Percentiles rank a stretch among this genome's conserved stretches.
These are phyloP conservation scores for Penicillium sp. DNA, from an alignment of 2,329 filamentous ascomycete species.

Conservation along the genomic window DNA sequence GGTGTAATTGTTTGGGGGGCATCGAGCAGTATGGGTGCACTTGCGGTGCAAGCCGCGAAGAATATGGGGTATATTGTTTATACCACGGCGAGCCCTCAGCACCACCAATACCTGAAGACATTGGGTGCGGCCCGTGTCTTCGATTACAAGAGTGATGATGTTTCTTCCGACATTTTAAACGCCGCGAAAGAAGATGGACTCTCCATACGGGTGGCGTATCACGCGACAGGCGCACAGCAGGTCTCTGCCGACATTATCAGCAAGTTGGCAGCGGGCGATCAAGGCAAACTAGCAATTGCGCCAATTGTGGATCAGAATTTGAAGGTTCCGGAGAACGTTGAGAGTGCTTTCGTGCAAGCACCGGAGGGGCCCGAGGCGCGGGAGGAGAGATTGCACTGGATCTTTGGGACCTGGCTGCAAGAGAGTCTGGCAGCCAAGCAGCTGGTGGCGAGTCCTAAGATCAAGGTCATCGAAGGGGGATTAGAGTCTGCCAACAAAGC, in stretches of 20 bases:
- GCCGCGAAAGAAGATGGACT: conserved; percentile 13
- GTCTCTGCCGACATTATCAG: conserved; percentile 8
- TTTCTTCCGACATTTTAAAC: conserved; percentile 6
- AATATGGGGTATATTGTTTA: conserved; percentile 13
- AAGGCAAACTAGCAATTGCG: conserved; percentile 13
- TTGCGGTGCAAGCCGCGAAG: conserved; percentile 13
- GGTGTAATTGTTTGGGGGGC: conserved; percentile 21
- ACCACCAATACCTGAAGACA: conserved; percentile 32
- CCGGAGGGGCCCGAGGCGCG: conserved; percentile 13
- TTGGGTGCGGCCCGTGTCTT: conserved; percentile 45
- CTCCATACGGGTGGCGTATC: conserved; percentile 2
- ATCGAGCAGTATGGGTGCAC: conserved; percentile 14
- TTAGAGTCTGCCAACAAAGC: conserved; percentile 21
- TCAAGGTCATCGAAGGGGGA: conserved; percentile 21
- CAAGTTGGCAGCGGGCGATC: not conserved
- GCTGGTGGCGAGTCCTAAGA: conserved; percentile 23
- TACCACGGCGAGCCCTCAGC: conserved; percentile 12
- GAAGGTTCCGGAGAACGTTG: conserved; percentile 11
- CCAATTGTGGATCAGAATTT: conserved; percentile 6
- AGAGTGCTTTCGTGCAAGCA: conserved; percentile 11
- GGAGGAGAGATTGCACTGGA: conserved; percentile 9
- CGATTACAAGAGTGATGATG: conserved; percentile 40
- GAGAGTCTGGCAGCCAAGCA: conserved; percentile 14
- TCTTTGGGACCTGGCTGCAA: conserved; percentile 25
- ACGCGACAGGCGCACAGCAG: conserved; percentile 11